Base-by-base conservation (phyloP, 139 green algal genomes). In the Pleodorina starrii region DNA sequence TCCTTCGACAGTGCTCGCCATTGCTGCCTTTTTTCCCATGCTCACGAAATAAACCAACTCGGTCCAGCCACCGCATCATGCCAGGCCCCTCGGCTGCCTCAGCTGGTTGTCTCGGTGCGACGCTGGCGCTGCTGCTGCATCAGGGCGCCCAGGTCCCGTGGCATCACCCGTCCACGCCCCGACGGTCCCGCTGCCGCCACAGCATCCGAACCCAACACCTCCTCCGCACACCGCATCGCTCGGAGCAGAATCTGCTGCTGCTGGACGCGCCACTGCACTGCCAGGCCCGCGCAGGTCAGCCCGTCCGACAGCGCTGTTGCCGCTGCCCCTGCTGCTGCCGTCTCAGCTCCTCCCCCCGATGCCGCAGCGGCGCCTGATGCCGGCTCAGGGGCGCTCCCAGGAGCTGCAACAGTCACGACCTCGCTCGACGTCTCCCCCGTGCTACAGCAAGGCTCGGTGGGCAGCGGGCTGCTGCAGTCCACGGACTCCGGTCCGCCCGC, bases 191-290 rank as follows among this genome's bases (percentile, higher is more conserved):
- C 69, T 27, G 42, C 3, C 69, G n/a, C 69, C 7, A 27, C 74
- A n/a, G 27, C 74, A 44, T 69, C 32, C n/a, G 46, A n/a, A 12
- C 78, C 78, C 40, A 86, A 11, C 40, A 59, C 57, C 59, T 25
- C 57, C 25, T 86, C 79, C 40, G 27, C 57, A 19, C 57, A 38
- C 23, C 38, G 27, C 79, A 86, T 19, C 25, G 79, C 79, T 5
- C 32, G 40, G 27, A 57, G 35, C 84, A 89, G 68, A 1, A 43
- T 63, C 21, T 25, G 36, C 50, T 89, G 82, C 27, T 89, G 50
- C 3, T 32, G 50, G 32, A 83, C 35, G 5, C 84, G 68, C 84
- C 84, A 89, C 48, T 73, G 84, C 69, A 89, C 69, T 36, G 84
- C 84, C 36, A 89, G 35, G 10, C 46, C 46, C 0, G 7, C 3